Evolutionary conservation across 345 rosid species (phyloP).

Genomic region (Sisymbrium irio): DNA sequence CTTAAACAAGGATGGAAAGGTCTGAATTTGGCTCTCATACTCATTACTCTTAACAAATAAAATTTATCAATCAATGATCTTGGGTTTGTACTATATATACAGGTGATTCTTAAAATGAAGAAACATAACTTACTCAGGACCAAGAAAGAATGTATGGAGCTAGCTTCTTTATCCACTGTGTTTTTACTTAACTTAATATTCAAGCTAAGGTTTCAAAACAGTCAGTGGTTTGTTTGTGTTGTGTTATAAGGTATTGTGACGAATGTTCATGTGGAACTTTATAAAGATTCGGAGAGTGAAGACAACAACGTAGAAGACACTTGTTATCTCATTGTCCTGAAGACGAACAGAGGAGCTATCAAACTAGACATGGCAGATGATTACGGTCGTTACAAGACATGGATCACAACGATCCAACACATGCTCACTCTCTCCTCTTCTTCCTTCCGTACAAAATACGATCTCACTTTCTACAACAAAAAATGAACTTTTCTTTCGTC

Average conservation of each 20-base stretch:
- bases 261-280: conserved; percentile 69
- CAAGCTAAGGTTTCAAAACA: background rate
- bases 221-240: background rate
- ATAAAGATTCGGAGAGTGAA: conserved; percentile 46
- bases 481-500: background rate
- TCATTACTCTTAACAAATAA: background rate
- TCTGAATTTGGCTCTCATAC: conserved; percentile 8
- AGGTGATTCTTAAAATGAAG: conserved; percentile 67
- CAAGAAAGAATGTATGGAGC: conserved; percentile 61
- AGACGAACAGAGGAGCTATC: conserved; percentile 56
- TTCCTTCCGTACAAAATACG: conserved; percentile 41
- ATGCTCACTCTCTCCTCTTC: conserved; percentile 71
- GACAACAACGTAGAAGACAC: conserved; percentile 44
- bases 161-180: background rate
- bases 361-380: conserved; percentile 89
- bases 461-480: conserved; percentile 50
- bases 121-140: conserved; percentile 68
- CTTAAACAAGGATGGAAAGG: conserved; percentile 63
- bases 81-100: conserved; percentile 17
- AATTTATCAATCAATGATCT: background rate
- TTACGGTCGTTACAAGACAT: conserved; percentile 57
- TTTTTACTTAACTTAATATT: background rate
- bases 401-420: conserved; percentile 69
- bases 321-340: conserved; percentile 65
- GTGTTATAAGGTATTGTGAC: conserved; percentile 51